These are phyloP conservation scores for Gynandropsis gynandra DNA, from an alignment of 345 rosid genomes.

Conservation along the genomic window DNA sequence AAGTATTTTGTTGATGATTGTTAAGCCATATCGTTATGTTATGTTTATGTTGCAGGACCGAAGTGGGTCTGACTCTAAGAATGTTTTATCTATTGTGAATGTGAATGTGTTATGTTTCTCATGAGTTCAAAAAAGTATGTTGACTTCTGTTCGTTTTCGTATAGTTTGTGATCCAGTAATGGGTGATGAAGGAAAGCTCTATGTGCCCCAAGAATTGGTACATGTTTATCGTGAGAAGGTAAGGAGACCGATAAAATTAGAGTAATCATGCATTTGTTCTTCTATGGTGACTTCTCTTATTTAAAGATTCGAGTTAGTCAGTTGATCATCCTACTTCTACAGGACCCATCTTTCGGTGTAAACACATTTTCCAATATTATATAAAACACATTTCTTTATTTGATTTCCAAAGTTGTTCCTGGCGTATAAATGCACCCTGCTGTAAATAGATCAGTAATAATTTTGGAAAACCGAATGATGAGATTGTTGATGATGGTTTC, in stretches of 20 bases:
- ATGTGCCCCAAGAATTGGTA: slow-evolving; percentile 79
- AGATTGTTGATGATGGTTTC: slow-evolving; percentile 8
- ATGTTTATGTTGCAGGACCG: background rate
- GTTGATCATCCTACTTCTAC: background rate
- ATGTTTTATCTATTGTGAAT: too few relatives aligned
- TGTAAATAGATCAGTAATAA: background rate
- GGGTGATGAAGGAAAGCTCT: slow-evolving; percentile 99
- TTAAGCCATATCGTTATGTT: background rate
- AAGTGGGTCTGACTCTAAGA: background rate
- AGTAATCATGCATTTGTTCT: background rate
- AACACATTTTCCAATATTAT: background rate
- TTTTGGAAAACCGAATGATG: slow-evolving; percentile 4
- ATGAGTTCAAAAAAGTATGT: background rate
- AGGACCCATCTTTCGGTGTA: background rate
- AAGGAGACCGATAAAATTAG: slow-evolving; percentile 10
- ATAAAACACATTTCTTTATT: background rate
- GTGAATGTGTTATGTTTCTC: background rate
- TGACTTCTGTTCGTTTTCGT: slow-evolving; percentile 21
- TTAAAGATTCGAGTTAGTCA: background rate
- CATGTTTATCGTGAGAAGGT: slow-evolving; percentile 89
- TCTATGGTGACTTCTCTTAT: background rate
- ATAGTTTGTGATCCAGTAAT: slow-evolving; percentile 98
- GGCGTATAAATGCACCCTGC: background rate
- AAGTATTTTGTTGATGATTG: slow-evolving; percentile 10
- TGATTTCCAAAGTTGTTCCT: background rate